Base-by-base conservation (phyloP, 2,329 filamentous ascomycete genomes). In the Penicillium italicum region DNA sequence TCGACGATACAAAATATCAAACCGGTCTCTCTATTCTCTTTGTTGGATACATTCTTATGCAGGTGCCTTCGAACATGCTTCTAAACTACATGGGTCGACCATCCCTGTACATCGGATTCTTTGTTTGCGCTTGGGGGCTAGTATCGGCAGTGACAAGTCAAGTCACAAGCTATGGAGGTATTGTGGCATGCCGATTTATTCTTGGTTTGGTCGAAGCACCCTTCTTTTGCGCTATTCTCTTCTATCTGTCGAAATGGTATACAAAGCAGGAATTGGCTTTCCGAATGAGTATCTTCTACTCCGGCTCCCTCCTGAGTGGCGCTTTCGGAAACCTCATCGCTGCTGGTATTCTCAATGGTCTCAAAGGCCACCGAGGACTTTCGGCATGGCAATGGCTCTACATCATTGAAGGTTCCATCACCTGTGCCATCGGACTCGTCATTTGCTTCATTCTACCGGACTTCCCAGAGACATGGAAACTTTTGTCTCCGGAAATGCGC, bases 241-340 rank as follows among this genome's bases (percentile, higher is more conserved):
- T 78, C 66, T 79, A 78, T 54, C 71, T 81, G 9, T 77, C 74
- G 7, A 77, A 76, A 58, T 82, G 79, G 79, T 83, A 82, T 59
- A 83, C 79, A 1, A 78, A 78, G 47, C 74, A 77, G 30, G 80
- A 83, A 57, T 65, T 83, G 30, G 76, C 76, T 2, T 74, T 80
- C 41, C 75, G 81, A 5, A 80, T 79, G 61, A 75, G 75, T 38
- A 75, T 82, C 30, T 77, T 82, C 54, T 82, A 80, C 62, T 77
- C 79, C 3, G 80, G 79, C 3, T 77, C 75, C 7, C 67, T 81
- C 11, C 69, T 82, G 24, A 76, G 75, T 48, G 77, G 69, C 52
- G 80, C 80, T 2, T 83, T 83, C 62, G 79, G 79, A 20, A 79
- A 77, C 20, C 71, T 83, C 30, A 80, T 83, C 46, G 80, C 79